These are phyloP conservation scores for Phytophthora meadii DNA, from an alignment of 352 stramenopile genomes.

Conservation along the genomic window DNA sequence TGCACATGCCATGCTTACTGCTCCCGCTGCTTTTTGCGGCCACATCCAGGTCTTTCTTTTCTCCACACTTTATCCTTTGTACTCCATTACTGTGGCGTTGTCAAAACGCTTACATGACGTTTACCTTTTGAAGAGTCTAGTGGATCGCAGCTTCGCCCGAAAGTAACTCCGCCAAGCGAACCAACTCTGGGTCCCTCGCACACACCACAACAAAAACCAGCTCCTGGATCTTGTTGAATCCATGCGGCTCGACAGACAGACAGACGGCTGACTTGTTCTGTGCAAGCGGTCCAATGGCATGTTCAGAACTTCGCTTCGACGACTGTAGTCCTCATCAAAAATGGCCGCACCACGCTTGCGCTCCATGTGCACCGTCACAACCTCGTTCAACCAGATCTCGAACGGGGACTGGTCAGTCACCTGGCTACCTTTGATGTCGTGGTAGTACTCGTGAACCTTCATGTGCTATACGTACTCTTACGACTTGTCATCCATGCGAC, in stretches of 20 bases:
- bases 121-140: constrained; percentile 80
- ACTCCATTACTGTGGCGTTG: constrained; percentile 79
- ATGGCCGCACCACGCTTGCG: constrained; percentile 69
- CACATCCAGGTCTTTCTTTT: no score
- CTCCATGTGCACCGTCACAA: constrained; percentile 84
- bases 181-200: constrained; percentile 82
- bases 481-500: constrained; percentile 75
- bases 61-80: constrained; percentile 81
- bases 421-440: constrained; percentile 85
- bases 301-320: constrained; percentile 72
- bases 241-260: constrained; percentile 72
- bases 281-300: constrained; percentile 76
- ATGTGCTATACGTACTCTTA: constrained; percentile 88
- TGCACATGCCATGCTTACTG: no score
- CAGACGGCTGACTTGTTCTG: constrained; percentile 75
- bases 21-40: no score
- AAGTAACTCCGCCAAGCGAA: constrained; percentile 80
- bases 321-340: constrained; percentile 76
- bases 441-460: constrained; percentile 87
- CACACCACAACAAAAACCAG: constrained; percentile 82
- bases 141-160: constrained; percentile 68
- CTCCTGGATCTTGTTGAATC: constrained; percentile 84
- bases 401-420: constrained; percentile 82
- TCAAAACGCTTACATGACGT: constrained; percentile 75
- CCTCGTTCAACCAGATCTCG: constrained; percentile 86